Evolutionary conservation across 2,329 filamentous ascomycete genomes (phyloP), one percentile per base, ranked within the genome.

Genomic region (Intubia oerlemansii): DNA sequence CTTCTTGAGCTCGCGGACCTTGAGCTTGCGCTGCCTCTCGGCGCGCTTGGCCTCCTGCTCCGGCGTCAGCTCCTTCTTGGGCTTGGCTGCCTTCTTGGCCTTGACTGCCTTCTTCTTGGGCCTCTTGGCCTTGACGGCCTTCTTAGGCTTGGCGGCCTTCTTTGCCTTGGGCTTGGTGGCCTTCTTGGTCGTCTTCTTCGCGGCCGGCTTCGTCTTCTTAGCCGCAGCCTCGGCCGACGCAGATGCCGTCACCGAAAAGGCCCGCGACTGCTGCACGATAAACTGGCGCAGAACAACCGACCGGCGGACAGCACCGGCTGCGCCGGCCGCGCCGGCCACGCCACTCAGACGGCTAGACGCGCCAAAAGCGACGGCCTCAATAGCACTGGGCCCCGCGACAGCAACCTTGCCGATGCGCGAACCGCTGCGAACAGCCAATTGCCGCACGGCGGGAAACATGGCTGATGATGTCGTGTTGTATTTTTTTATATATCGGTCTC

Each of bases 1-100:
- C 41, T 48, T 44, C 47, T 48, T 57, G 36, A 59, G 41, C 33
- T 48, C 39, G 25, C 33, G 39, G 27, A 51, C 36, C 35, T 48
- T 15, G 6, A 4, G 7, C 25, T 18, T 14, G 16, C 5, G 17
- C 25, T 20, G 10, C 25, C 19, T 27, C 25, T 27, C 17, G 39
- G 17, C 26, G 9, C 43, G 24, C 36, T 45, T 46, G 28, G 34
- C 30, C 44, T 51, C 44, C 36, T 53, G 38, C 44, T 58, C 54
- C 2, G 49, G 48, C 17, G 46, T 49, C 33, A 48, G 30, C 15
- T 20, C 11, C 19, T 22, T 34, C 49, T 49, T 53, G 14, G 12
- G 13, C 29, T 16, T 24, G 8, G 27, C 23, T 31, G 38, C 39
- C 32, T 36, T 38, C 30, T 45, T 45, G 15, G 41, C 29, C 21